A percentile compares a stretch with the other conserved stretches of the same genome.
These are phyloP conservation scores for Musa itinerans DNA, from an alignment of 176 grass and related monocot species.

Conservation along the genomic window DNA sequence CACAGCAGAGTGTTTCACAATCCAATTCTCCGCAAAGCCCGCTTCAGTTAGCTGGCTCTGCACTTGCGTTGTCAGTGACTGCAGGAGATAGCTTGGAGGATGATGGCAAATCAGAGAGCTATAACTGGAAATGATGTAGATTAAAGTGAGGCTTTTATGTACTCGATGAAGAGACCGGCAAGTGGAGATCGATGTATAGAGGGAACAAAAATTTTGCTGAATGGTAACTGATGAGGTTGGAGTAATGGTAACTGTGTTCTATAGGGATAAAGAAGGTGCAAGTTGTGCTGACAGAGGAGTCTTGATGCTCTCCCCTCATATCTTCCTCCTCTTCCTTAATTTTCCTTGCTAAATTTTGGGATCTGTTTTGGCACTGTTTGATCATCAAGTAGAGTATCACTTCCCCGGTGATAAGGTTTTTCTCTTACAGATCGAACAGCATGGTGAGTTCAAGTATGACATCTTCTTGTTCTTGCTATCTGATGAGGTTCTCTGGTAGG, in stretches of 20 bases:
- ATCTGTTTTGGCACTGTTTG: not conserved
- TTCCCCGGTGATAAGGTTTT: not conserved
- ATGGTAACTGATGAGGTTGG: not conserved
- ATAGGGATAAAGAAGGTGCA: not conserved
- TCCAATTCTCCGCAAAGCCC: conserved; percentile 61
- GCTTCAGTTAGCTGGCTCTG: conserved; percentile 43
- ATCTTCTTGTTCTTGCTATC: not conserved
- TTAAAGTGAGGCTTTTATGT: not conserved
- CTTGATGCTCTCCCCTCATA: not conserved
- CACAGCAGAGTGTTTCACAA: conserved; percentile 69
- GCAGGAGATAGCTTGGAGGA: conserved; percentile 61
- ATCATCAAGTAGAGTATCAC: not conserved
- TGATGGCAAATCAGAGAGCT: conserved; percentile 58
- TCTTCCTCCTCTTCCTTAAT: not conserved
- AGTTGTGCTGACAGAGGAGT: not conserved
- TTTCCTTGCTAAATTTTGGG: not conserved
- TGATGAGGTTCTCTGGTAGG: not conserved
- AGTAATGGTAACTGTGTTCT: not conserved
- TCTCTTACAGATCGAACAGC: no score
- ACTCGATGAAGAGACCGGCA: not conserved
- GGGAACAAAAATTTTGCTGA: not conserved
- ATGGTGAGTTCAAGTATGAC: not conserved
- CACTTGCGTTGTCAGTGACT: conserved; percentile 34
- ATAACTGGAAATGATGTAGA: conserved; percentile 30
- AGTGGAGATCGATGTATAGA: not conserved